Evolutionary conservation across 202 grass and related monocot species (phyloP).

Genomic region (Schoenoplectus triqueter): DNA sequence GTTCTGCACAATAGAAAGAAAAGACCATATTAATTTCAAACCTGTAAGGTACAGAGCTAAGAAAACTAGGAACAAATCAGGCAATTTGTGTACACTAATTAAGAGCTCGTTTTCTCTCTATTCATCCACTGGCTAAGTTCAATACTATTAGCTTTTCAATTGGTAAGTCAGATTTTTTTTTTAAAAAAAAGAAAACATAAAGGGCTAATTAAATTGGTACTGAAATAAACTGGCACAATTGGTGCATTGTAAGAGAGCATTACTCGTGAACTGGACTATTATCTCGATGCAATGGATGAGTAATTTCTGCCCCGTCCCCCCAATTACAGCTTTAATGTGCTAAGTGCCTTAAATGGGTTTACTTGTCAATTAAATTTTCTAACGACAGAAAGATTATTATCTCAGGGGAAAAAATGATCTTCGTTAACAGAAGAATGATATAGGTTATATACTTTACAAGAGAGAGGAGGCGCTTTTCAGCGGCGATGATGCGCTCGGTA

Average conservation of each 20-base stretch:
- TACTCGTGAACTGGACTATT: not conserved
- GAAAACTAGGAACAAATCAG: not conserved
- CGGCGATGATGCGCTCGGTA: constrained; percentile 87
- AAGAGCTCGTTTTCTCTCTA: not conserved
- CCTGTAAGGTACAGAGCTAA: not conserved
- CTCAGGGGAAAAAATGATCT: not conserved
- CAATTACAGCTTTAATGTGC: not conserved
- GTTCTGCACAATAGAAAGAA: constrained; percentile 60
- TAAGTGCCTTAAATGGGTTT: not conserved
- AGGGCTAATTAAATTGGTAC: not conserved
- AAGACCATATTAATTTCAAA: not conserved
- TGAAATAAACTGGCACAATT: constrained; percentile 1
- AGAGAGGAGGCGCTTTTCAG: constrained; percentile 85
- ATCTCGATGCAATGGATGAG: not conserved
- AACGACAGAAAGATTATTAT: not conserved
- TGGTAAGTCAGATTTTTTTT: not conserved
- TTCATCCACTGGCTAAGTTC: not conserved
- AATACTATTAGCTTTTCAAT: not conserved
- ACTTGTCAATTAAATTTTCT: not conserved
- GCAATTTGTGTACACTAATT: not conserved
- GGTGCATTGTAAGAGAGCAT: not conserved
- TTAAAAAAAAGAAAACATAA: not conserved
- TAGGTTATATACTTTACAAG: constrained; percentile 53
- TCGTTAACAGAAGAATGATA: not conserved
- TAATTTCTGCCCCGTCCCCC: not conserved